phyloP scores from a whole-genome alignment of 2,329 filamentous ascomycete species.

The Aspergillus sojae region DNA sequence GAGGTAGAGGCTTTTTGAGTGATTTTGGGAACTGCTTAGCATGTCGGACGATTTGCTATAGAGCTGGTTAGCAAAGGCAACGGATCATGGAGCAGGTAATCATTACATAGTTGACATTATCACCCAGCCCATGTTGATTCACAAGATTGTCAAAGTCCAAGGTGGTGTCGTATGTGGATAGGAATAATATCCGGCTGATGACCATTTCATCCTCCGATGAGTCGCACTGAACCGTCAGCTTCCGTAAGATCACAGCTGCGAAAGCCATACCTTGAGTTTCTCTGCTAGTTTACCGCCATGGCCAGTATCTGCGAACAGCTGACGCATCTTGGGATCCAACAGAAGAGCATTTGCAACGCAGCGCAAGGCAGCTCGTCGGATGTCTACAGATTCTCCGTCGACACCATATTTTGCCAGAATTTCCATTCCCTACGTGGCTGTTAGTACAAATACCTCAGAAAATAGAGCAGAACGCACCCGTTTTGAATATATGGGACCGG shows the following conservation, averaged over 20 bases:
- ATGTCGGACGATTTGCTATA: slow-evolving; percentile 69
- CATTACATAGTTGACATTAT: slow-evolving; percentile 63
- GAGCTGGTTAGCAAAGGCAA: slow-evolving; percentile 21
- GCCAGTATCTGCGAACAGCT: slow-evolving; percentile 72
- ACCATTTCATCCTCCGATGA: slow-evolving; percentile 86
- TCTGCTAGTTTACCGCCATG: slow-evolving; percentile 69
- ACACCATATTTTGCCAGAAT: slow-evolving; percentile 75
- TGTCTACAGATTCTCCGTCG: slow-evolving; percentile 62
- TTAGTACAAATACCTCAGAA: slow-evolving; percentile 10
- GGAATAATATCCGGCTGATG: slow-evolving; percentile 74
- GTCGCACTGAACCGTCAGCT: slow-evolving; percentile 54
- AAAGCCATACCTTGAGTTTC: slow-evolving; percentile 60
- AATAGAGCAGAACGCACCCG: slow-evolving; percentile 53
- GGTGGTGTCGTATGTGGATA: slow-evolving; percentile 76
- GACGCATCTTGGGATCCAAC: slow-evolving; percentile 67
- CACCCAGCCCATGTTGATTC: slow-evolving; percentile 66
- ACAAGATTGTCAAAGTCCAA: slow-evolving; percentile 68
- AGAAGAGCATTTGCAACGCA: slow-evolving; percentile 85
- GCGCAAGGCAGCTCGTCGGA: slow-evolving; percentile 74
- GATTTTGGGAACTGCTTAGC: slow-evolving; percentile 56
- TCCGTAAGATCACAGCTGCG: not conserved
- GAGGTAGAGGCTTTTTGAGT: slow-evolving; percentile 35
- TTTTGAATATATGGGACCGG: slow-evolving; percentile 82
- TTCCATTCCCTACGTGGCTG: slow-evolving; percentile 66
- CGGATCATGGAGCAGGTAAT: not conserved